Percentiles rank a stretch among this genome's conserved stretches.
These are phyloP conservation scores for Cercospora beticola DNA, from an alignment of 2,329 filamentous ascomycete genomes.

Conservation along the genomic window DNA sequence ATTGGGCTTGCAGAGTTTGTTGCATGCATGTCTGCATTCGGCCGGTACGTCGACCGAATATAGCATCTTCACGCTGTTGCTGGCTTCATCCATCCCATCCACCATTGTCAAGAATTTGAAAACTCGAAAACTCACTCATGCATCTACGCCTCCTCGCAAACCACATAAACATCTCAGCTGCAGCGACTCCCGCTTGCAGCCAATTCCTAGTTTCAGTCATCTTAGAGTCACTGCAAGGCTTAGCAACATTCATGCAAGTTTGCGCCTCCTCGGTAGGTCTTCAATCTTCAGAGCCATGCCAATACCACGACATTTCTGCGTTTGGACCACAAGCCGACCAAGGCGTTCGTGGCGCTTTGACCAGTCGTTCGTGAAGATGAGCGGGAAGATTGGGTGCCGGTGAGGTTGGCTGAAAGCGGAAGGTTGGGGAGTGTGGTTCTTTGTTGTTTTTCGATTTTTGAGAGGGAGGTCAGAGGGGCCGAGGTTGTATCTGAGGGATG, in stretches of 20 bases:
- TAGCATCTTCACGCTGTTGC: not conserved
- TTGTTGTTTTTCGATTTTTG: not conserved
- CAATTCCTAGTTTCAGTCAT: too few species aligned
- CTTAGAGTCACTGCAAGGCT: too few species aligned
- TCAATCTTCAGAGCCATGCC: not conserved
- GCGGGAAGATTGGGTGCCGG: not conserved
- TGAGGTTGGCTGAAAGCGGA: not conserved
- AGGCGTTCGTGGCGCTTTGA: conserved; percentile 1
- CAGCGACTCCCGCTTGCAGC: not conserved
- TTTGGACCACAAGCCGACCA: not conserved
- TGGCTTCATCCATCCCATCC: not conserved
- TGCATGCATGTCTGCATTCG: not conserved
- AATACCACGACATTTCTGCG: not conserved
- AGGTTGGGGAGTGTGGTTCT: not conserved
- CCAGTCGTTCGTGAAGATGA: not conserved
- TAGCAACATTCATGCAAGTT: not conserved
- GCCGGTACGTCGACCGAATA: too few species aligned
- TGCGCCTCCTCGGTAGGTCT: not conserved
- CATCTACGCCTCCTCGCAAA: not conserved
- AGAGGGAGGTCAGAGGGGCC: not conserved
- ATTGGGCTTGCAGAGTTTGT: not conserved
- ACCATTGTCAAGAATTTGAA: not conserved
- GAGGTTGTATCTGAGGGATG: not conserved
- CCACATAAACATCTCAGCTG: too few species aligned
- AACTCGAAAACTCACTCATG: not conserved